Conservation (phyloP, 1,139 yeast species). For the Nakaseomyces sp. region DNA sequence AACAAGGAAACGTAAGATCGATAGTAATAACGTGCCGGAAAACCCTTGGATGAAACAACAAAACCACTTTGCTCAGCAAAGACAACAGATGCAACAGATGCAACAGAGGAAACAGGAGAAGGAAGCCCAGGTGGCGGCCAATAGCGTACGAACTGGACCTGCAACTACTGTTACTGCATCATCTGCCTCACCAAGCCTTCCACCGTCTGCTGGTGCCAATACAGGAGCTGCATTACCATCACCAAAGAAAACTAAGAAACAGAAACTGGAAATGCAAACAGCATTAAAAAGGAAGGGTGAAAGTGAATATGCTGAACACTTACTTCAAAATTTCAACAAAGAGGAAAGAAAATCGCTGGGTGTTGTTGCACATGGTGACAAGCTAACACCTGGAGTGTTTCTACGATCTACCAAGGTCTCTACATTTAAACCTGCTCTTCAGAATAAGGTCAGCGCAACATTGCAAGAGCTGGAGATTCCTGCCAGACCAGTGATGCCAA, state of each 20-base stretch:
- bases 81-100: slow-evolving; percentile 39
- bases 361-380: slow-evolving; percentile 70
- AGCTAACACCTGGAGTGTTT: slow-evolving; percentile 52
- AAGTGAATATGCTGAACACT: slow-evolving; percentile 30
- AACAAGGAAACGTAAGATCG: slow-evolving; percentile 42
- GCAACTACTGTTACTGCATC: slow-evolving; percentile 27
- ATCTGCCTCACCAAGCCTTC: slow-evolving; percentile 29
- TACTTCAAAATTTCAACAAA: slow-evolving; percentile 49
- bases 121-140: slow-evolving; percentile 12
- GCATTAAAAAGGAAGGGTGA: slow-evolving; percentile 29
- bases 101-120: slow-evolving; percentile 33
- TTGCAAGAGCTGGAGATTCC: slow-evolving; percentile 76
- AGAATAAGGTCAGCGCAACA: slow-evolving; percentile 63
- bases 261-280: slow-evolving; percentile 27
- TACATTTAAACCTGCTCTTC: slow-evolving; percentile 59
- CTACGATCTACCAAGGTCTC: slow-evolving; percentile 64
- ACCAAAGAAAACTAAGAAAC: slow-evolving; percentile 30
- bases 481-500: slow-evolving; percentile 77
- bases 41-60: slow-evolving; percentile 36
- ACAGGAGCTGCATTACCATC: slow-evolving; percentile 29
- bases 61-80: slow-evolving; percentile 34
- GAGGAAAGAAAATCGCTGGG: slow-evolving; percentile 87
- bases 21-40: slow-evolving; percentile 40
- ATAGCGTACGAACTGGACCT: not conserved
- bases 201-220: slow-evolving; percentile 14